phyloP scores from a whole-genome alignment of 306 rosid species.

The Fagus sylvatica region DNA sequence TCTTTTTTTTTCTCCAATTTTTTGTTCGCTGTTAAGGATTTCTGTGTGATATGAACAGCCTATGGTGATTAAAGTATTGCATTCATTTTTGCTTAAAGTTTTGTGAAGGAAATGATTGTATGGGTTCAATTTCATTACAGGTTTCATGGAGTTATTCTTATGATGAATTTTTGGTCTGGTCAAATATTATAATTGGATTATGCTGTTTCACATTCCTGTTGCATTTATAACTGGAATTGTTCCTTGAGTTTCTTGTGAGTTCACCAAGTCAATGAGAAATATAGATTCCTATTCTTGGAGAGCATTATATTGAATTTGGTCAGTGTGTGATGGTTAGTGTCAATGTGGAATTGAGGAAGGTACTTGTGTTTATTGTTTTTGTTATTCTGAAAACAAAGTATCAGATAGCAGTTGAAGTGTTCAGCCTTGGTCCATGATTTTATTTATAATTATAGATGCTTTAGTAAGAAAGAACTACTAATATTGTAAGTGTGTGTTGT shows the following conservation, averaged over 20 bases:
- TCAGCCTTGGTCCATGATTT: not conserved
- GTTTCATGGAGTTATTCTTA: constrained; percentile 8
- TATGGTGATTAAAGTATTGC: constrained; percentile 18
- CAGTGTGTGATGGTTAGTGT: not conserved
- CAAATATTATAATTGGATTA: constrained; percentile 1
- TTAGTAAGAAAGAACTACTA: not conserved
- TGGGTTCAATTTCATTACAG: not conserved
- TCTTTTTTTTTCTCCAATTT: not conserved
- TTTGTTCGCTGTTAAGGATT: constrained; percentile 6
- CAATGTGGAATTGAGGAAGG: not conserved
- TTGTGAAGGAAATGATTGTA: constrained; percentile 1
- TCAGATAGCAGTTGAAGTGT: not conserved
- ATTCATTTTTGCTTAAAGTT: constrained; percentile 20
- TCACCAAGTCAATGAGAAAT: not conserved
- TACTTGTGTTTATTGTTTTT: not conserved
- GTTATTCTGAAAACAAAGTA: not conserved
- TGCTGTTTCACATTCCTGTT: not conserved
- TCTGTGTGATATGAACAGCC: not conserved
- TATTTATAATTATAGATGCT: not conserved
- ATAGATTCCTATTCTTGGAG: no score
- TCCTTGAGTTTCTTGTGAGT: not conserved
- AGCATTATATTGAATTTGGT: not conserved
- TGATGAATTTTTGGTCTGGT: not conserved
- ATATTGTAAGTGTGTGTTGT: not conserved
- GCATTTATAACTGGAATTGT: not conserved